These are phyloP conservation scores for Lactarius evosmus DNA, from an alignment of 768 basidiomycete species.

Conservation along the genomic window DNA sequence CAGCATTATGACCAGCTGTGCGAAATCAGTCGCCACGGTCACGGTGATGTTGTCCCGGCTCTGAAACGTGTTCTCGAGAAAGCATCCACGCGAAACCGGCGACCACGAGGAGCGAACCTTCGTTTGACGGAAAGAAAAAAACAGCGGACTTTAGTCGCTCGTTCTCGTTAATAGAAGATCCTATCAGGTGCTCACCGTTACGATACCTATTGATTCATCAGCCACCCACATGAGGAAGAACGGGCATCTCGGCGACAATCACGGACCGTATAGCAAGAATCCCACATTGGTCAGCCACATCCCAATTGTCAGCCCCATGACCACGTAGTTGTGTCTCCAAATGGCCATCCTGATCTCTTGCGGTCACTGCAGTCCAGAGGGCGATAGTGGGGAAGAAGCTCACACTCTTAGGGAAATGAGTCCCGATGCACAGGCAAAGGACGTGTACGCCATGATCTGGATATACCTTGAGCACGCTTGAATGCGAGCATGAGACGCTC, in stretches of 20 bases:
- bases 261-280: conserved; percentile 14
- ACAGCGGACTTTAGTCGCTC: not conserved
- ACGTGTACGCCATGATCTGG: not conserved
- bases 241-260: not conserved
- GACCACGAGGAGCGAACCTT: conserved; percentile 10
- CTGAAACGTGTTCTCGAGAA: not conserved
- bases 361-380: not conserved
- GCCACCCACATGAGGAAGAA: not conserved
- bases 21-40: conserved; percentile 13
- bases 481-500: not conserved
- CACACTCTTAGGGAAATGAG: conserved; percentile 20
- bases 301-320: not conserved
- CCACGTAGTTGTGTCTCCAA: not conserved
- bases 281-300: conserved; percentile 9
- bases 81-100: not conserved
- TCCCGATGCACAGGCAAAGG: conserved; percentile 9
- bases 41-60: conserved; percentile 8
- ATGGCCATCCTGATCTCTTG: conserved; percentile 3
- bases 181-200: not conserved
- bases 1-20: conserved; percentile 10
- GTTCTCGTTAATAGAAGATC: not conserved
- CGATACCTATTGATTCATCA: not conserved
- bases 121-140: not conserved
- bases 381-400: not conserved
- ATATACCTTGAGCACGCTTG: not conserved